Base-by-base conservation (phyloP, 2,329 filamentous ascomycete species). In the Xylariaceae sp. region DNA sequence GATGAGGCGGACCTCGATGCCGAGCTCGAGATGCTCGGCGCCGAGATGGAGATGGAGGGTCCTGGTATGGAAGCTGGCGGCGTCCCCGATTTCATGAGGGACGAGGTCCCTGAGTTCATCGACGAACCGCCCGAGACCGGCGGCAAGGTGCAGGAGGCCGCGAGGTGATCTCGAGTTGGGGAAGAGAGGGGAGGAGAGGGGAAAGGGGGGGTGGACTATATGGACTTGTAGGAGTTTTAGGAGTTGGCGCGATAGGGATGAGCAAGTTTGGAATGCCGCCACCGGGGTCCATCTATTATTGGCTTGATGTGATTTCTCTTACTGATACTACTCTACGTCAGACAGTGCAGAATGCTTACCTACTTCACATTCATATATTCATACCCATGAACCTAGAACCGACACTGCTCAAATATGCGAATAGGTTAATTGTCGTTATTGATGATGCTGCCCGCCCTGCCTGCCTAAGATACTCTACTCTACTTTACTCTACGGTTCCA, bases 1-100 rank as follows among this genome's bases (percentile, higher is more conserved):
- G 93, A 98, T 73, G 95, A 99, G 84, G 87, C 89, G 1, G 95
- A 99, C 78, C 76, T 99, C 59, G 95, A 99, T 77, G 95, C 95
- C 3, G 95, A 99, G 80, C 77, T 99, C 49, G 95, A 99, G 79
- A 93, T 95, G 6, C 76, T 99, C 37, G 93, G 93, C 1, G 89
- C 96, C 67, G 95, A 99, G 77, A 89, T 91, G n/a, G 90, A 97
- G 76, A 81, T 96, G 66, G 93, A 96, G 71, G 83, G 84, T 48
- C 81, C 85, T 53, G 78, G 75, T 5, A 81, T 74, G 40, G 75
- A 74, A 48, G 78, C 78, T 21, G 67, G 67, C 10, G 85, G 84
- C 46, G 80, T 96, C 65, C 95, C 95, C 0, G 88, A 88, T 48
- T 99, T 96, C 74, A 80, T 99, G 81, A 85, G 91, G 70, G 95